A percentile compares a stretch with the other conserved stretches of the same genome.
Conservation (phyloP, 2,329 filamentous ascomycete genomes). For the Clarireedia hainanense region DNA sequence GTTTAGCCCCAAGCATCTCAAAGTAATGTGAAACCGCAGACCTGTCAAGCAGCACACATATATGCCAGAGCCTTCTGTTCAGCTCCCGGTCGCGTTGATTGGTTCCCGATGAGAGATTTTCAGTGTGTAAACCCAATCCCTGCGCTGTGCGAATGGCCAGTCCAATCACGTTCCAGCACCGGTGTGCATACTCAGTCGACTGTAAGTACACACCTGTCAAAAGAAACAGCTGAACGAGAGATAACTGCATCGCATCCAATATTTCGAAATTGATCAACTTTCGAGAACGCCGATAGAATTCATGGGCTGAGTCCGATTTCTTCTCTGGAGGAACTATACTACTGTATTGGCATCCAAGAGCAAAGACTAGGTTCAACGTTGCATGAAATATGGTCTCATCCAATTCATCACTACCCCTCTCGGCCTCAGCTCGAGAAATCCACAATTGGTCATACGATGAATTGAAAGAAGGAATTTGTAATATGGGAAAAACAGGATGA, state of each 20-base stretch:
- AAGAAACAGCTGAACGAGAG: constrained; percentile 27
- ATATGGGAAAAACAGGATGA: constrained; percentile 19
- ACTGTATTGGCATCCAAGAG: constrained; percentile 25
- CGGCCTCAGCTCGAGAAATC: constrained; percentile 2
- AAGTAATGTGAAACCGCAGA: constrained; percentile 10
- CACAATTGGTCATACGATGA: constrained; percentile 14
- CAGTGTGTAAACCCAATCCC: constrained; percentile 24
- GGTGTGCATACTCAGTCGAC: constrained; percentile 23
- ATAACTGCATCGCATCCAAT: constrained; percentile 23
- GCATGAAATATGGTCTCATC: constrained; percentile 16
- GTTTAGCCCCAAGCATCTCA: constrained; percentile 7
- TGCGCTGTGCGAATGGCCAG: constrained; percentile 28
- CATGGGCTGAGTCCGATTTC: constrained; percentile 13
- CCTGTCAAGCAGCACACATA: constrained; percentile 25
- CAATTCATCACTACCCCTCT: not conserved
- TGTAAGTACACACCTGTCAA: constrained; percentile 27
- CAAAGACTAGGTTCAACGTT: constrained; percentile 28
- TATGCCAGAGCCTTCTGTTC: constrained; percentile 27
- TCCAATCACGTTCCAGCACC: constrained; percentile 28
- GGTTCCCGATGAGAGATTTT: not conserved
- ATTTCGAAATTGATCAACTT: constrained; percentile 24
- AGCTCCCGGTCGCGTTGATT: constrained; percentile 27
- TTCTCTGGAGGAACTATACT: constrained; percentile 7
- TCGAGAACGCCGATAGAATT: constrained; percentile 26
- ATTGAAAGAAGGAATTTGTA: constrained; percentile 14